Base-by-base conservation (phyloP, 805 yeast genomes). In the Candida loeiensis region DNA sequence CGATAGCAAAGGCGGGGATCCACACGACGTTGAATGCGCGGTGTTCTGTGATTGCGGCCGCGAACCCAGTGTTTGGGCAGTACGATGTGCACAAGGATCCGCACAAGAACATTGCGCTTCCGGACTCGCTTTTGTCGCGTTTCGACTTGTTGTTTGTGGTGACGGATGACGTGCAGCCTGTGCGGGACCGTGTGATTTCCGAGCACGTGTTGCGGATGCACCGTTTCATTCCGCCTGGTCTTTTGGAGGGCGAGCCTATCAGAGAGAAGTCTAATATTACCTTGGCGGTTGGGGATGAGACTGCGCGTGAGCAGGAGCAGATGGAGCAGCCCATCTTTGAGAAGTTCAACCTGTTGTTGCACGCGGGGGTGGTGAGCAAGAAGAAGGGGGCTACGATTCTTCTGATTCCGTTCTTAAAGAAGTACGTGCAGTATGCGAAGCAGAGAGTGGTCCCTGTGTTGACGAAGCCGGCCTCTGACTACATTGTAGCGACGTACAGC, bases 1-100 rank as follows among this genome's bases (percentile, higher is more conserved):
- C 98, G 2, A 90, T 91, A 56, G 95, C 98, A 38, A 91, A 91
- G 62, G 99, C 98, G 4, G 99, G 99, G 48, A 91, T 91, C 54
- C 97, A 91, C 62, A 90, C 98, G 2, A 85, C 98, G 4, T 74
- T 91, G 51, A 91, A 91, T 58, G 98, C 99, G 11, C 79, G 99
- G 55, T 91, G 98, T 68, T 85, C 95, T 20, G 98, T 91, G 13
- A 77, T 91, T 49, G 98, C 98, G 1, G 99, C 99, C 24, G 99
- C 99, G 6, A 91, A 91, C 61, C 99, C 99, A 1, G 88, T 91
- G 2, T 90, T 80, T 63, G 98, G 99, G 37, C 98, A 91, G 63
- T 91, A 91, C 60, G 97, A 91, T 64, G 82, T 90, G 16, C 95
- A 86, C 63, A 88, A 86, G 66, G 95, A 91, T 52, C 98, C 99